phyloP scores from a whole-genome alignment of 108 stramenopile species.

The Skeletonema tropicum region DNA sequence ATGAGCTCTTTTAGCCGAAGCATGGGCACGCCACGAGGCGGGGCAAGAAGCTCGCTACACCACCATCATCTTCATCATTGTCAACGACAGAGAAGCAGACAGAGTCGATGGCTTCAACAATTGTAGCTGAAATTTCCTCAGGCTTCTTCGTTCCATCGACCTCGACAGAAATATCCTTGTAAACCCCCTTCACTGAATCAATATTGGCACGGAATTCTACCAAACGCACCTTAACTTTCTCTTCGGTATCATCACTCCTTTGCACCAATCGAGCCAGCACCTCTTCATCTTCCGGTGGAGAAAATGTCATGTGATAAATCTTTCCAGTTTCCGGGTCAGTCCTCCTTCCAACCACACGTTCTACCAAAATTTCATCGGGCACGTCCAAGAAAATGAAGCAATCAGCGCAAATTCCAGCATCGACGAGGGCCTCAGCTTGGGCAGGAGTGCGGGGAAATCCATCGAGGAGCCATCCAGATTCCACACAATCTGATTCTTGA shows the following conservation, averaged over 20 bases:
- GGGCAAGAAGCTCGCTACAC: no score
- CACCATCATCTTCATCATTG: no score
- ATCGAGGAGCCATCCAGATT: constrained; percentile 95
- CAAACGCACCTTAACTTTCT: constrained; percentile 93
- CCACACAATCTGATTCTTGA: constrained; percentile 78
- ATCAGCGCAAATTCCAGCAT: constrained; percentile 84
- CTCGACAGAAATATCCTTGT: constrained; percentile 72
- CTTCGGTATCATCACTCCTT: constrained; percentile 96
- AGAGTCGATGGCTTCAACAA: constrained; percentile 42
- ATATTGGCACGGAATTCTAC: constrained; percentile 91
- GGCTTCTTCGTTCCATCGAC: constrained; percentile 80
- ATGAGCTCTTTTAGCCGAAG: no score
- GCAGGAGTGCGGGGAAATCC: constrained; percentile 96
- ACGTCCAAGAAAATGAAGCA: constrained; percentile 94
- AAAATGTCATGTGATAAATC: constrained; percentile 96
- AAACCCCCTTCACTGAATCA: constrained; percentile 76
- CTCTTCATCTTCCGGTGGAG: constrained; percentile 85
- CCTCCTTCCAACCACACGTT: constrained; percentile 94
- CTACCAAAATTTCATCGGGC: constrained; percentile 92
- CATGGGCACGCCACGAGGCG: no score
- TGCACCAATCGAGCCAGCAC: constrained; percentile 78
- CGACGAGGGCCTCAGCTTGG: constrained; percentile 90
- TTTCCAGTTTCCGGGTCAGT: constrained; percentile 95
- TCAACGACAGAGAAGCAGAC: no score
- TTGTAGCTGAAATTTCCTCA: constrained; percentile 55